Conservation (phyloP, 2,329 filamentous ascomycete species). For the Macrophomina phaseolina region DNA sequence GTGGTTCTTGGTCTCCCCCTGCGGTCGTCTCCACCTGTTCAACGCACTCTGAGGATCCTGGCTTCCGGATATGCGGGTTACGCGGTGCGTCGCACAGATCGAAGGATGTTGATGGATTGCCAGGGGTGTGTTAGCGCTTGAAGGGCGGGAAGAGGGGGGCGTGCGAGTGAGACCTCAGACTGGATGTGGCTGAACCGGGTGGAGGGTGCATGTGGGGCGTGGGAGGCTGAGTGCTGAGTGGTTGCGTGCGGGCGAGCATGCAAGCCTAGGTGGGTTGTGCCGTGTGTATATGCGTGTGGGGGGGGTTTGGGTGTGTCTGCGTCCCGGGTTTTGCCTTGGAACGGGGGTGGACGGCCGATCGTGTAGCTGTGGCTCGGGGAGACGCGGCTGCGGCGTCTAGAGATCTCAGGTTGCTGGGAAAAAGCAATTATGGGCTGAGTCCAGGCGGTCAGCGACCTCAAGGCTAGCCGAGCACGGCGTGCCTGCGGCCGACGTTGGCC, state of each 20-base stretch:
- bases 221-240: background rate
- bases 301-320: slow-evolving; percentile 5
- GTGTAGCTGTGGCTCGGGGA: slow-evolving; percentile 12
- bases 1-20: background rate
- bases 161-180: slow-evolving; percentile 6
- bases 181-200: slow-evolving; percentile 1
- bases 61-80: slow-evolving; percentile 5
- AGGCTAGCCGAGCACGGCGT: background rate
- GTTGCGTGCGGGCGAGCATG: background rate
- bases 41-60: background rate
- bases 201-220: background rate
- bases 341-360: background rate
- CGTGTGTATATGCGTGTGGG: slow-evolving; percentile 6
- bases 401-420: background rate
- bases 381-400: background rate
- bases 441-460: background rate
- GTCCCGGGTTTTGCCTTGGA: slow-evolving; percentile 12
- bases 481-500: background rate
- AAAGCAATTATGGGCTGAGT: slow-evolving; percentile 4
- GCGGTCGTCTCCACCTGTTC: background rate
- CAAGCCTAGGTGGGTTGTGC: slow-evolving; percentile 11
- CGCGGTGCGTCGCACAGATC: slow-evolving; percentile 14
- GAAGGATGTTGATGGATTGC: background rate
- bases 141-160: background rate
- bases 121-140: slow-evolving; percentile 1